These are phyloP conservation scores for Angomonas deanei DNA, from an alignment of 208 protist genomes.

Conservation along the genomic window DNA sequence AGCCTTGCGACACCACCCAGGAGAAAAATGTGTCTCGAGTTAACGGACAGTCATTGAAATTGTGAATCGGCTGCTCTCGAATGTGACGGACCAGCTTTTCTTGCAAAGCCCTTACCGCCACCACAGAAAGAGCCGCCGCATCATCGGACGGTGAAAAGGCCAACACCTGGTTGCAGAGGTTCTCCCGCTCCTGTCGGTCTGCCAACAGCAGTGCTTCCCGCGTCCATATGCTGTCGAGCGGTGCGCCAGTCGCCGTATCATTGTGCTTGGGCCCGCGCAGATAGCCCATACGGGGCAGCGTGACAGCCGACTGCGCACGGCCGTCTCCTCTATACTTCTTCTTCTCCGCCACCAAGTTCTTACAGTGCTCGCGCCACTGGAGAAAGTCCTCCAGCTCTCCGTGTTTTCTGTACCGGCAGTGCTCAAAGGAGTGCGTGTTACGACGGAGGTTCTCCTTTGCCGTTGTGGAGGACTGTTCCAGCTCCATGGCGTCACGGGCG, in stretches of 20 bases:
- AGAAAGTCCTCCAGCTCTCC: conserved; percentile 46
- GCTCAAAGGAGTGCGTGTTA: conserved; percentile 47
- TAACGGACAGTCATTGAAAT: background rate
- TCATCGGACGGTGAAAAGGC: conserved; percentile 35
- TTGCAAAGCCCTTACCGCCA: conserved; percentile 35
- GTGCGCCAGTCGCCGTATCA: background rate
- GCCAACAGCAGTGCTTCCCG: conserved; percentile 42
- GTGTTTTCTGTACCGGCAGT: conserved; percentile 42
- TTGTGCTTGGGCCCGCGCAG: background rate
- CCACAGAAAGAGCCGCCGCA: conserved; percentile 44
- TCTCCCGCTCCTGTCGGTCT: conserved; percentile 23
- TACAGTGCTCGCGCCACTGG: conserved; percentile 40
- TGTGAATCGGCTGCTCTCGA: background rate
- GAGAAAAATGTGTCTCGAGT: background rate
- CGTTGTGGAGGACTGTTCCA: background rate
- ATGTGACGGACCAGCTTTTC: conserved; percentile 26
- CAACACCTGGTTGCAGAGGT: conserved; percentile 23
- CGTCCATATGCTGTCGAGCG: conserved; percentile 45
- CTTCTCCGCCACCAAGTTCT: conserved; percentile 20
- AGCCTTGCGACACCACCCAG: background rate
- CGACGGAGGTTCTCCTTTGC: conserved; percentile 18
- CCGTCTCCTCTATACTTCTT: background rate
- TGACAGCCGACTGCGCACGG: background rate
- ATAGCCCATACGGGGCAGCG: background rate
- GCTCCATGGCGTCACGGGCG: background rate